phyloP scores from a whole-genome alignment of 805 yeast species.

The Yamadazyma sp. region DNA sequence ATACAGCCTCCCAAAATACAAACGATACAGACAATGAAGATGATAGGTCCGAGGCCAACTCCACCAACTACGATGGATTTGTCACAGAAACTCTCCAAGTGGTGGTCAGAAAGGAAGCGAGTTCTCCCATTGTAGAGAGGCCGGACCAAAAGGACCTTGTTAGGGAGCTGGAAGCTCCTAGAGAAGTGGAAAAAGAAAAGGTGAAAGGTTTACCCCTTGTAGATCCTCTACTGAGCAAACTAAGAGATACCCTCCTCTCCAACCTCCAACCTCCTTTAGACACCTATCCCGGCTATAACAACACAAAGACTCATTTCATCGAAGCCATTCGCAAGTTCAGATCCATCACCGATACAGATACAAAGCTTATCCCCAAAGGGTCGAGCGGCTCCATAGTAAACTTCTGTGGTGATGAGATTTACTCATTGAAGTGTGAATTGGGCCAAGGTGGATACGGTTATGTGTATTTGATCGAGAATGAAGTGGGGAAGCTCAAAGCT shows the following conservation, averaged over 20 bases:
- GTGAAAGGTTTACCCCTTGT: too few species aligned
- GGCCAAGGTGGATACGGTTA: conserved; percentile 84
- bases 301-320: conserved; percentile 16
- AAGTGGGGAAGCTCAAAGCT: conserved; percentile 57
- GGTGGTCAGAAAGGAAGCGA: too few species aligned
- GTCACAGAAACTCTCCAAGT: conserved; percentile 56
- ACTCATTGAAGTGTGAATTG: conserved; percentile 52
- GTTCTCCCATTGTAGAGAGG: too few species aligned
- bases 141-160: background rate
- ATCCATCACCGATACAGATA: conserved; percentile 34
- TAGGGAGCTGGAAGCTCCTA: background rate
- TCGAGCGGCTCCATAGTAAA: conserved; percentile 44
- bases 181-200: too few species aligned
- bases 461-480: conserved; percentile 68
- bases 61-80: conserved; percentile 44
- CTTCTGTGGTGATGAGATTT: conserved; percentile 43
- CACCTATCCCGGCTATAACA: conserved; percentile 31
- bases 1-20: conserved; percentile 42
- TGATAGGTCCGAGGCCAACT: conserved; percentile 22
- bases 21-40: conserved; percentile 30
- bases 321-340: conserved; percentile 28
- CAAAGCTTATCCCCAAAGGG: conserved; percentile 34
- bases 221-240: conserved; percentile 45
- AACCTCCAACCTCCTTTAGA: conserved; percentile 36
- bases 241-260: conserved; percentile 40